Evolutionary conservation across 192 early-diverging fungal species (phyloP).

Genomic region (Mortierella alpina): DNA sequence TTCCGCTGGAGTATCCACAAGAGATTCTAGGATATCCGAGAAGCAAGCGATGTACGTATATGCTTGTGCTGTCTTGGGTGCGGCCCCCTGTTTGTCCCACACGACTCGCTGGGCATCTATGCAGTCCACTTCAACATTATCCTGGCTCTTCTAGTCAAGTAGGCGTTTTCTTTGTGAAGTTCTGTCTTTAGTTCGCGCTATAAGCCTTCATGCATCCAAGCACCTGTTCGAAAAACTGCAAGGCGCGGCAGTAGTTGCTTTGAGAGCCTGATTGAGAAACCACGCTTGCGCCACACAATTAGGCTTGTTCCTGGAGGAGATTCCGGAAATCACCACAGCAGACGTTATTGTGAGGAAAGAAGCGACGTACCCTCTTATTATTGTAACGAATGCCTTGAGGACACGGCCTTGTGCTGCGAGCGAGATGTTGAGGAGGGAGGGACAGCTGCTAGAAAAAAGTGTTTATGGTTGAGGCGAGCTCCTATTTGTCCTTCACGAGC

Average conservation of each 20-base stretch:
- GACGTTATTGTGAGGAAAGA: not conserved
- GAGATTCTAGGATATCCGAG: not conserved
- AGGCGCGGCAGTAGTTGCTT: too few species aligned
- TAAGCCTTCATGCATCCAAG: too few species aligned
- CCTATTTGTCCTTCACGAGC: too few species aligned
- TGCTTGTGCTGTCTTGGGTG: not conserved
- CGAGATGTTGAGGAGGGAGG: not conserved
- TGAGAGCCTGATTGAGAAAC: too few species aligned
- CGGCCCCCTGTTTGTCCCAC: not conserved
- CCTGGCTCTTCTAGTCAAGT: too few species aligned
- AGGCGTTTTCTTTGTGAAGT: too few species aligned
- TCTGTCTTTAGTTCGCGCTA: too few species aligned
- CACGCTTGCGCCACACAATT: too few species aligned
- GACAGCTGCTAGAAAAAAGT: not conserved
- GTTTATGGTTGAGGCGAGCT: not conserved
- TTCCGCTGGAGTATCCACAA: conserved; percentile 28
- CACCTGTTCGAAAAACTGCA: too few species aligned
- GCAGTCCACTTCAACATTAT: too few species aligned
- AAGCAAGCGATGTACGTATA: not conserved
- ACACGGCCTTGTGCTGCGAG: not conserved
- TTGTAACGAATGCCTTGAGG: not conserved
- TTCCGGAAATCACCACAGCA: too few species aligned
- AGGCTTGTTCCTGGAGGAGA: too few species aligned
- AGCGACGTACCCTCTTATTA: conserved; percentile 36
- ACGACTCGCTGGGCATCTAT: not conserved